Evolutionary conservation across 2,329 filamentous ascomycete genomes (phyloP).

Genomic region (Macrophomina phaseolina): DNA sequence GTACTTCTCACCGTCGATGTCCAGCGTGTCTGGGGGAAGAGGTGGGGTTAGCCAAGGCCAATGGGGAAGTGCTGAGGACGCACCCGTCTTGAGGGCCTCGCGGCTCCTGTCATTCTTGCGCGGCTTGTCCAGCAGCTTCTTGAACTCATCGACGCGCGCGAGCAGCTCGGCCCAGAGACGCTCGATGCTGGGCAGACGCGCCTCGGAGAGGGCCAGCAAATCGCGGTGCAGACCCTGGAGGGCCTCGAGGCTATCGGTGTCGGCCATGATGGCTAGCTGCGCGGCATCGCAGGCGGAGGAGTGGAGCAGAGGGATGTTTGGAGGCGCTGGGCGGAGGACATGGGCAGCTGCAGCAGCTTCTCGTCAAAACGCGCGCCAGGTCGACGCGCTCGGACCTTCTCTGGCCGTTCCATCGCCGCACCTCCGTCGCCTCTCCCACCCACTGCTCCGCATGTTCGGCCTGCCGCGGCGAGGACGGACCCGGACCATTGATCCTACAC

Average conservation of each 20-base stretch:
- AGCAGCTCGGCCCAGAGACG: constrained; percentile 71
- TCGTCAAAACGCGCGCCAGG: constrained; percentile 21
- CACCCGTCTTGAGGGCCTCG: constrained; percentile 71
- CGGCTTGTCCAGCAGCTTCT: constrained; percentile 75
- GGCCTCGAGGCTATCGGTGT: constrained; percentile 73
- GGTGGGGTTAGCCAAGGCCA: neutral
- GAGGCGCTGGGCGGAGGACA: neutral
- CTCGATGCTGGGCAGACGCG: constrained; percentile 71
- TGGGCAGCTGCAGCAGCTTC: constrained; percentile 17
- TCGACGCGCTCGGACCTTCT: constrained; percentile 17
- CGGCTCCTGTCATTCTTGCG: constrained; percentile 77
- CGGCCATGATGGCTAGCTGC: constrained; percentile 64
- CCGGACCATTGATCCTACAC: neutral
- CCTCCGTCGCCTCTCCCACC: constrained; percentile 16
- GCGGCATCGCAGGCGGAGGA: constrained; percentile 21
- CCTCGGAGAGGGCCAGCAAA: constrained; percentile 76
- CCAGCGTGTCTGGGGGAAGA: constrained; percentile 69
- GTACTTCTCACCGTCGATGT: constrained; percentile 74
- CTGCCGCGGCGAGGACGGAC: neutral
- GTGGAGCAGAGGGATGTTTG: constrained; percentile 19
- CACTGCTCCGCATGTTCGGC: neutral
- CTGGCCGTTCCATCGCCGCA: constrained; percentile 10
- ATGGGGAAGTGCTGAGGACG: constrained; percentile 31
- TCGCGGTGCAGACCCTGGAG: constrained; percentile 87
- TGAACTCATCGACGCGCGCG: constrained; percentile 69